Conservation (phyloP, 768 basidiomycete species). For the Mrakia frigida region DNA sequence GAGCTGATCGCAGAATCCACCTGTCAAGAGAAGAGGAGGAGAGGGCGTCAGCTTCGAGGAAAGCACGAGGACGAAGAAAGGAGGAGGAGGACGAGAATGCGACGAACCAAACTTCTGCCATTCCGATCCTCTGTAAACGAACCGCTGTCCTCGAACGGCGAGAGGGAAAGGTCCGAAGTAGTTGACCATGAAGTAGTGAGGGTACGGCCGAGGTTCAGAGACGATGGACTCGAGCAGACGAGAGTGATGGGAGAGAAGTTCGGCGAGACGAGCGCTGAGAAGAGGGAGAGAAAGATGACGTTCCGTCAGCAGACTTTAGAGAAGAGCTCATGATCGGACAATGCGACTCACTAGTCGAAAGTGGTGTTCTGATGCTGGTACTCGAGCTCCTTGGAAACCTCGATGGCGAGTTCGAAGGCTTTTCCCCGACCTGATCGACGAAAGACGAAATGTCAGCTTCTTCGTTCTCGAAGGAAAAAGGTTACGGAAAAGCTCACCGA, state of each 20-base stretch:
- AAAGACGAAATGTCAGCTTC: constrained; percentile 16
- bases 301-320: background rate
- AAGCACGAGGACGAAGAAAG: no score
- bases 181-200: constrained; percentile 24
- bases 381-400: constrained; percentile 85
- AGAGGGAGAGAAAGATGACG: background rate
- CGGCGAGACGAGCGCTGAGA: constrained; percentile 47
- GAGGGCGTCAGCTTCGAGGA: no score
- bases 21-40: no score
- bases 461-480: background rate
- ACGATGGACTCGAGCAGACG: constrained; percentile 37
- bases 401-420: constrained; percentile 93
- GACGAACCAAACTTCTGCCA: constrained; percentile 68
- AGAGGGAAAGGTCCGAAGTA: constrained; percentile 56
- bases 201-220: constrained; percentile 34
- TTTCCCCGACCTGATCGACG: constrained; percentile 72
- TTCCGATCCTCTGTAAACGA: constrained; percentile 75
- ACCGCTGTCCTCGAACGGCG: constrained; percentile 23
- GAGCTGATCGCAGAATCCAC: constrained; percentile 75
- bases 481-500: constrained; percentile 52
- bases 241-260: constrained; percentile 38
- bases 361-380: constrained; percentile 82
- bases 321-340: background rate
- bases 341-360: constrained; percentile 70
- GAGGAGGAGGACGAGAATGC: no score